Evolutionary conservation across 345 rosid species (phyloP), one percentile per base, ranked within the genome.

Genomic region (thale cress (Arabidopsis thaliana)): DNA sequence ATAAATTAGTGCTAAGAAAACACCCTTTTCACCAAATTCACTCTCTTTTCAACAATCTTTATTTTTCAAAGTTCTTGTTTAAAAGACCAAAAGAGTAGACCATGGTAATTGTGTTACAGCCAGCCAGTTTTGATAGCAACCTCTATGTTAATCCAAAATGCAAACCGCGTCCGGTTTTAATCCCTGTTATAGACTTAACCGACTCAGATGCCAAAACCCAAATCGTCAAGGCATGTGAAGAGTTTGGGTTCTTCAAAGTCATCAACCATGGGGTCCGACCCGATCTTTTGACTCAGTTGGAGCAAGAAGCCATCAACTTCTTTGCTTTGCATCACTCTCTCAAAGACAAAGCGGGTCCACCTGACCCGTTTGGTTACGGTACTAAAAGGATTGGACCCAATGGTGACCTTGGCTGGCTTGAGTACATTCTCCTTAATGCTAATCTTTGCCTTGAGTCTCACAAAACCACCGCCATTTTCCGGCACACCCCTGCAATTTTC

Each of bases 331-430:
- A 91, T 8, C 89, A 81, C 48, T 69, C 84, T 13, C 86, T 83
- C 66, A 93, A 90, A 78, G 91, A 85, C 38, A 77, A 67, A 40
- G 83, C 85, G 6, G 87, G 96, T 14, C 96, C 91, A 30, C 84
- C 96, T 6, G 78, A 82, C 79, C 98, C 96, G 48, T 90, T 87
- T 24, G 98, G 98, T 20, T 93, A 90, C 65, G 98, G 95, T 20
- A 85, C 59, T 83, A 90, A 85, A 76, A 67, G 66, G 22, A 93
- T 93, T 42, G 98, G 98, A 8, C 64, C 69, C 1, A 87, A 83
- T 68, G 96, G 91, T 6, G 91, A 93, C 72, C 65, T 87, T 14
- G 98, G 98, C 7, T 86, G 90, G 91, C 55, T 93, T 65, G 98
- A 93, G 74, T 83, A 83, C 61, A 83, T 93, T 71, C 90, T 93